Evolutionary conservation across 2,329 filamentous ascomycete species (phyloP), one percentile per base, ranked within the genome.

Genomic region (Ophiostoma populinum): DNA sequence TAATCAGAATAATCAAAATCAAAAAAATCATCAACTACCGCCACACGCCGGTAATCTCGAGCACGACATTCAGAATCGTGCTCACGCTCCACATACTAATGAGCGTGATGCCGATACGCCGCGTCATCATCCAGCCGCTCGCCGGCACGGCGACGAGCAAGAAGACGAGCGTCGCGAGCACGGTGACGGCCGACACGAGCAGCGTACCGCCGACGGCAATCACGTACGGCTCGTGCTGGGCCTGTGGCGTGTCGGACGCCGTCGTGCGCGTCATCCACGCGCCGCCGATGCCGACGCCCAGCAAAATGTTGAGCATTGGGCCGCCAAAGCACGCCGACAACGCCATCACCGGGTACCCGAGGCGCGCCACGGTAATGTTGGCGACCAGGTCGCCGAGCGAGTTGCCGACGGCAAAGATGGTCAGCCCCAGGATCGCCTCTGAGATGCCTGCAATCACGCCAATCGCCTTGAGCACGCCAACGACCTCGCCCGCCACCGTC

Each of bases 291-390:
- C 90, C 90, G 35, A 98, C 86, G 0, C 90, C 90, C 4, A 98
- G 69, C 0, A 98, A 61, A 42, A 98, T 98, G 48, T 98, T 98
- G 26, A 98, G 69, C 83, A 98, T 87, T 0, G 90, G 90, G 0
- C 90, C 92, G n/a, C 90, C 90, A 52, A 98, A 94, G 52, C 90
- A 98, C 5, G 90, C 90, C 22, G 81, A 86, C 63, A 78, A 49
- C 25, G 90, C 90, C 90, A 98, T 98, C 42, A 98, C 85, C 0
- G 90, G 90, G 55, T 86, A 94, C 3, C 90, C 90, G 3, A 98
- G 70, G 22, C 82, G 73, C 4, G 90, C 90, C 24, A 98, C 80
- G 0, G 90, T 98, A 36, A 95, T 80, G 51, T 98, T 80, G 12
- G 90, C 87, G 8, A 98, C 83, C 12, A 98, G 64, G 49, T 98